Conservation (phyloP, 495 filamentous ascomycete genomes). For the Annulohypoxylon stygium region DNA sequence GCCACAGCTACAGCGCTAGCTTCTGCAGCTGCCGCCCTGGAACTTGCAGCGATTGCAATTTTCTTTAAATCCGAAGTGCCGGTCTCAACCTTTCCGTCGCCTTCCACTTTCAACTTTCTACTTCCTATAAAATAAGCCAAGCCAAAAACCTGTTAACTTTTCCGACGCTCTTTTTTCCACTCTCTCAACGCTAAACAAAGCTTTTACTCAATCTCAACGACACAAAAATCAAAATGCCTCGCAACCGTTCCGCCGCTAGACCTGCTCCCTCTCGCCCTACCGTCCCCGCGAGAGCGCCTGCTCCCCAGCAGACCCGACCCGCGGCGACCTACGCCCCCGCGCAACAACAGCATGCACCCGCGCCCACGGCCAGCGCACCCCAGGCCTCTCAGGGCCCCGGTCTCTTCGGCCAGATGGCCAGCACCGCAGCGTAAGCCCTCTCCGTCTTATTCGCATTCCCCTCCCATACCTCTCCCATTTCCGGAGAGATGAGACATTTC, state of each 20-base stretch:
- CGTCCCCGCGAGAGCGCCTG: slow-evolving; percentile 71
- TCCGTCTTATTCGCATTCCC: background rate
- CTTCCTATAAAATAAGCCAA: slow-evolving; percentile 37
- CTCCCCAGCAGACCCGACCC: slow-evolving; percentile 72
- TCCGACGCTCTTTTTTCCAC: slow-evolving; percentile 19
- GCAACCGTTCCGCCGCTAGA: slow-evolving; percentile 75
- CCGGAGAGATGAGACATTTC: background rate
- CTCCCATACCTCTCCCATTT: background rate
- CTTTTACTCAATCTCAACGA: background rate
- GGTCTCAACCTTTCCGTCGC: slow-evolving; percentile 27
- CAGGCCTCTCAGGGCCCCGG: slow-evolving; percentile 73
- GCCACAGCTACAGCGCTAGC: slow-evolving; percentile 20
- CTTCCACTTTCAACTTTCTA: slow-evolving; percentile 11
- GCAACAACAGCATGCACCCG: slow-evolving; percentile 61
- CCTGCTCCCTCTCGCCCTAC: slow-evolving; percentile 77
- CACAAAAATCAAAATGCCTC: slow-evolving; percentile 72
- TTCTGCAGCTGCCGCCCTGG: background rate
- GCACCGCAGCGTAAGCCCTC: slow-evolving; percentile 81
- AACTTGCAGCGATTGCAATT: slow-evolving; percentile 27
- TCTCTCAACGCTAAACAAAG: background rate
- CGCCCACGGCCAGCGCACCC: slow-evolving; percentile 54
- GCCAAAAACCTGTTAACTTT: slow-evolving; percentile 20
- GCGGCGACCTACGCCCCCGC: slow-evolving; percentile 75
- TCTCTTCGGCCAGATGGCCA: slow-evolving; percentile 87
- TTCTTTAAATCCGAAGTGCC: slow-evolving; percentile 45